Base-by-base conservation (phyloP, 768 basidiomycete genomes). In the Steccherinum ochraceum region DNA sequence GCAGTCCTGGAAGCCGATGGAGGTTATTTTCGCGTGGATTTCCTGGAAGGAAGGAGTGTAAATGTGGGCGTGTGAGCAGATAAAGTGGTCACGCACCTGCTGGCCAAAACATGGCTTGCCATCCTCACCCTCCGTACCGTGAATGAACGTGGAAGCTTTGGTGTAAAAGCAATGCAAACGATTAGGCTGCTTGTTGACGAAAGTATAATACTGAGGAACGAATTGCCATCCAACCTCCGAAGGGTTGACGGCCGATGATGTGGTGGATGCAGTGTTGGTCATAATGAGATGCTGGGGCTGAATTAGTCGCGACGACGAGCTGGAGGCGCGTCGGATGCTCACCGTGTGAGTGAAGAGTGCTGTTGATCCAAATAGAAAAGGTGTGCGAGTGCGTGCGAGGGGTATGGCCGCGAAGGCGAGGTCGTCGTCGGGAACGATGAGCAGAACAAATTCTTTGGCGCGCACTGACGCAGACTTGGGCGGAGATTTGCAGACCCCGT, bases 201-300 rank as follows among this genome's bases (percentile, higher is more conserved):
- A 95, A 61, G 90, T 95, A 75, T 99, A 99, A 75, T 98, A 98
- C 72, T 99, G 94, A 45, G 93, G 92, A 60, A 96, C 93, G 74
- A 97, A 97, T 72, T 97, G 93, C 93, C 93, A 97, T 72, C 94
- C 93, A 66, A 97, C 94, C 75, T 96, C 92, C 61, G 86, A 91
- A 69, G 89, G 89, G 75, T 86, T 74, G 75, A 89, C 84, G 65
- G 76, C 79, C 44, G 58, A 24, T 16, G 30, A 35, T 7, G 30
- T 35, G 20, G 53, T 48, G 51, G 51, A 48, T n/a, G 16, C 7
- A 23, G n/a, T 40, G 59, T 61, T 64, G 52, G 63, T 64, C 58
- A 60, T 64, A 57, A 54, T 60, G 53, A 40, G 16, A 35, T 35
- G 30, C 30, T 35, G 30, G 7, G 39, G 45, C 56, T 56, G 23